Evolutionary conservation across 2,329 filamentous ascomycete species (phyloP).

Genomic region (Aspergillus arachidicola): DNA sequence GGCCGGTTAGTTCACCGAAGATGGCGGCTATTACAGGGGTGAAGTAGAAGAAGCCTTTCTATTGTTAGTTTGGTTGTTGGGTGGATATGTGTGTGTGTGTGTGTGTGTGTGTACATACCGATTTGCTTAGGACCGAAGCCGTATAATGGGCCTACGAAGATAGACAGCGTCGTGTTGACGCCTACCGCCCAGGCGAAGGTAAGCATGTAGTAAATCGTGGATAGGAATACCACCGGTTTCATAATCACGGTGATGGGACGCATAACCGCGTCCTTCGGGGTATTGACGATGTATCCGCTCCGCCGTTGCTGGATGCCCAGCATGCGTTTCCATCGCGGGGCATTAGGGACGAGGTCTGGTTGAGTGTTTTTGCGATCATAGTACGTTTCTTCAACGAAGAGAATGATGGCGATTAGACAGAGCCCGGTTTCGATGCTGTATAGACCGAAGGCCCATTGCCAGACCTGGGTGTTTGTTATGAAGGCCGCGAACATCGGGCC

Average conservation of each 20-base stretch:
- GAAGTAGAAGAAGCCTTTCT: slow-evolving; percentile 57
- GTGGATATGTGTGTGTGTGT: neutral
- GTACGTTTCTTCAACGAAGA: slow-evolving; percentile 43
- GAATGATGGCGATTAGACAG: slow-evolving; percentile 33
- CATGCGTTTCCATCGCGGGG: slow-evolving; percentile 37
- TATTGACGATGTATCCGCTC: slow-evolving; percentile 31
- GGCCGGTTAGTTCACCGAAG: slow-evolving; percentile 57
- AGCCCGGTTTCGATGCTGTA: slow-evolving; percentile 37
- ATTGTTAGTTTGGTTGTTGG: slow-evolving; percentile 3
- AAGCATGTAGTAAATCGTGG: slow-evolving; percentile 42
- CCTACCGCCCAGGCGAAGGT: slow-evolving; percentile 50
- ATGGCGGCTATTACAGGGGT: slow-evolving; percentile 58
- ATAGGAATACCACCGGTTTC: slow-evolving; percentile 42
- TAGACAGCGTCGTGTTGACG: slow-evolving; percentile 59
- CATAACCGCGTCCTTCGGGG: slow-evolving; percentile 37
- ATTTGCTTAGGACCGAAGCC: slow-evolving; percentile 54
- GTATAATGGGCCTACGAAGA: slow-evolving; percentile 56
- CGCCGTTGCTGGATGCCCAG: slow-evolving; percentile 39
- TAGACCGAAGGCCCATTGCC: slow-evolving; percentile 41
- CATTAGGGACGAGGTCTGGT: slow-evolving; percentile 24
- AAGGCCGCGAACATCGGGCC: slow-evolving; percentile 39
- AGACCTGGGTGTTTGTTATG: slow-evolving; percentile 39
- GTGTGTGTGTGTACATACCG: slow-evolving; percentile 39
- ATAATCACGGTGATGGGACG: slow-evolving; percentile 39
- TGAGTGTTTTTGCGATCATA: slow-evolving; percentile 35